Base-by-base conservation (phyloP, 306 rosid species). In the Abrus pulchellus region DNA sequence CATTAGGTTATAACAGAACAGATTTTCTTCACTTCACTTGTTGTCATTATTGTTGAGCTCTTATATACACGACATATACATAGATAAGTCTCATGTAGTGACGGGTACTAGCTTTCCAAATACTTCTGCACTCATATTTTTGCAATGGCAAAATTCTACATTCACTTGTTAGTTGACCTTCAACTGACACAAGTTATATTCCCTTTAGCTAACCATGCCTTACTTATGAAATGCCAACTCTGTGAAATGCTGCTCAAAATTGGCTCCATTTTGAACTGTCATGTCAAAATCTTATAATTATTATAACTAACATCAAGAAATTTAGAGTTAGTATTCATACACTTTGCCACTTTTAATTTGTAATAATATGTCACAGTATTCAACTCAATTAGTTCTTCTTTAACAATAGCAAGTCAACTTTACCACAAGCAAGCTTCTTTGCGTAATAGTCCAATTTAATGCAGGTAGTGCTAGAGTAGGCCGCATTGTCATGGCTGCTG, bases 401-500 rank as follows among this genome's bases (percentile, higher is more conserved):
- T 36, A 36, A 4, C 4, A 36, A 4, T 36, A 36, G 40, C 56
- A 33, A 43, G 70, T 29, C 32, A 53, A 28, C 9, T 83, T 30
- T 28, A 34, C 41, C 44, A 6, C 14, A 77, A 54, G 5, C 14
- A 77, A 54, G 71, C 40, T 71, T 77, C 73, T 72, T 72, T 54
- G 83, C 56, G 45, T 72, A 72, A 56, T 68, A 12, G 41, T 28
- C 60, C 50, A 36, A 45, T 28, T 60, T 80, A 45, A 13, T 85
- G 68, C 84, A 93, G 97, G 98, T 41, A 91, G 98, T 85, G 94
- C 97, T 27, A 86, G 85, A 84, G 94, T 93, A 33, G 98, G 90
- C 43, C 94, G 93, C 72, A 91, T 93, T 63, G 97, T 93, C 83
- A 85, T 93, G 98, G 90, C 97, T 69, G 98, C 98, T 11, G 97